Percentiles rank a stretch among this genome's conserved stretches.
These are phyloP conservation scores for Nannizzia gypsea DNA, from an alignment of 2,329 filamentous ascomycete species.

Conservation along the genomic window DNA sequence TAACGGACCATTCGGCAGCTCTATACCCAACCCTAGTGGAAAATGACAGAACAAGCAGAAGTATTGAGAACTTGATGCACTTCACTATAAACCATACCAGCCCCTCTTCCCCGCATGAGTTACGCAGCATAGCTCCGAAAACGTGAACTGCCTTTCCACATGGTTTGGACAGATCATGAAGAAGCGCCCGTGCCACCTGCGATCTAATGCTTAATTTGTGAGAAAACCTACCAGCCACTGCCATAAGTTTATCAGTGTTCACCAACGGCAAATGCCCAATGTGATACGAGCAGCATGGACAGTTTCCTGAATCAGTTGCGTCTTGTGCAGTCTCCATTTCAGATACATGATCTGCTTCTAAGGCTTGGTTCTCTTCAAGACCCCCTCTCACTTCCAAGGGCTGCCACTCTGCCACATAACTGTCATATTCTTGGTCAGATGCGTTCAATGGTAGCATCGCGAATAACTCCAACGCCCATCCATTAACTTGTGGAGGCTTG, in stretches of 20 bases:
- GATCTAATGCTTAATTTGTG: neutral
- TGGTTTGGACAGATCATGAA: neutral
- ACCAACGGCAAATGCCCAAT: neutral
- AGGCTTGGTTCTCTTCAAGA: neutral
- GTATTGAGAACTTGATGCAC: neutral
- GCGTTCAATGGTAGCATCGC: neutral
- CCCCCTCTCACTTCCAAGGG: neutral
- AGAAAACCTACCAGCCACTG: neutral
- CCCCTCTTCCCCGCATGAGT: neutral
- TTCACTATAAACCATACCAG: neutral
- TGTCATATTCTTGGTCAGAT: neutral
- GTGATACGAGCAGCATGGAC: neutral
- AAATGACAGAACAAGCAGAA: neutral
- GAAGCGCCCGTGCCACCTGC: neutral
- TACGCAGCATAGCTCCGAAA: neutral
- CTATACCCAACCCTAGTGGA: neutral
- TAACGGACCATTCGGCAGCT: no score
- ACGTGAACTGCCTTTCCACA: neutral
- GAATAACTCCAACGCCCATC: neutral
- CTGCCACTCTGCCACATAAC: neutral
- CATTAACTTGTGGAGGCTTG: neutral
- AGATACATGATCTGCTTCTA: neutral
- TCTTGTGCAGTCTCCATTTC: neutral
- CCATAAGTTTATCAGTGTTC: neutral
- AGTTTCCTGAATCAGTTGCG: neutral